Evolutionary conservation across 352 stramenopile species (phyloP).

Genomic region (Phytopythium delawarense): DNA sequence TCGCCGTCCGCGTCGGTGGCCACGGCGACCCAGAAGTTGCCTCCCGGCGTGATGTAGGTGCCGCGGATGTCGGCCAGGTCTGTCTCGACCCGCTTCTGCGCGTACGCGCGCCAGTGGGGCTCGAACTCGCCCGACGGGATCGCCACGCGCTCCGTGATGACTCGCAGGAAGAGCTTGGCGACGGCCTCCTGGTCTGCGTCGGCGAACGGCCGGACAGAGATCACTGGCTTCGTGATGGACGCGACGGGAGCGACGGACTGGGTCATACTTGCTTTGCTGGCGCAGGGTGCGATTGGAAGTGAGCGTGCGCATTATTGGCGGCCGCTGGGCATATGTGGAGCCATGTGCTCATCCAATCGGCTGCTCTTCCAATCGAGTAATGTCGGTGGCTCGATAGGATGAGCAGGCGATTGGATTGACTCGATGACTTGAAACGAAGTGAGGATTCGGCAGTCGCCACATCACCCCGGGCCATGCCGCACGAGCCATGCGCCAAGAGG

Average conservation of each 20-base stretch:
- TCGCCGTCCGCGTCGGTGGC: conserved; percentile 1
- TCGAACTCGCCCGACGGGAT: conserved; percentile 1
- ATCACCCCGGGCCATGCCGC: no score
- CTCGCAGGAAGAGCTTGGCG: conserved; percentile 20
- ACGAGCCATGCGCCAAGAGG: no score
- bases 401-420: no score
- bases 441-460: no score
- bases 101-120: conserved; percentile 15
- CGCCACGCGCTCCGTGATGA: conserved; percentile 16
- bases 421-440: no score
- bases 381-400: no score
- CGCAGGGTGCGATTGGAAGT: background rate
- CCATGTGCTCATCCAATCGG: background rate
- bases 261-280: background rate
- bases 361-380: background rate
- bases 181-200: conserved; percentile 18
- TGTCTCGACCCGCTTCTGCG: conserved; percentile 16
- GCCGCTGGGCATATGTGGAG: no score
- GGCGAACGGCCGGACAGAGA: conserved; percentile 22
- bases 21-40: conserved; percentile 25
- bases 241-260: background rate
- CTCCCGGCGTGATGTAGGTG: conserved; percentile 19
- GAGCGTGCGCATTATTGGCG: no score
- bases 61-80: conserved; percentile 26
- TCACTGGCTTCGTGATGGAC: background rate